A percentile compares a stretch with the other conserved stretches of the same genome.
Evolutionary conservation across 306 rosid genomes (phyloP).

Genomic region (Vigna angularis): DNA sequence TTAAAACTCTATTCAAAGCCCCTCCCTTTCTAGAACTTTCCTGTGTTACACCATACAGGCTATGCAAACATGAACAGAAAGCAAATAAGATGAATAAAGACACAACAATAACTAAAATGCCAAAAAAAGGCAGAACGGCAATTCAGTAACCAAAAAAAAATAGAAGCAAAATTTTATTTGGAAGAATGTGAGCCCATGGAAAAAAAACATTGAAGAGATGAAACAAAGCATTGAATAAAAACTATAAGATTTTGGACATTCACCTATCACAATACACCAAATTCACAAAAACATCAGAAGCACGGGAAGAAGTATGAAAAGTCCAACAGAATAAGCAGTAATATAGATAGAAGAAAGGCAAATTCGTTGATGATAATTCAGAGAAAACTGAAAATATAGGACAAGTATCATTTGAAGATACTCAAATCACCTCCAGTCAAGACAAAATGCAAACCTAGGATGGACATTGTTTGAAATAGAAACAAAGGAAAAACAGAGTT

Average conservation of each 20-base stretch:
- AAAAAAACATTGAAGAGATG: not conserved
- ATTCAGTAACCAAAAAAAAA: not conserved
- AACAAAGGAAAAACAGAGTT: not conserved
- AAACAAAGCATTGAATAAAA: too few relatives aligned
- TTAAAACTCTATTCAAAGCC: too few relatives aligned
- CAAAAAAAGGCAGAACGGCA: not conserved
- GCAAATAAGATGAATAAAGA: too few relatives aligned
- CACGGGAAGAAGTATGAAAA: not conserved
- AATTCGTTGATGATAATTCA: not conserved
- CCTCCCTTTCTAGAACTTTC: too few relatives aligned
- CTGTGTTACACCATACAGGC: not conserved
- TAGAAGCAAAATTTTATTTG: not conserved
- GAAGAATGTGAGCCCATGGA: not conserved
- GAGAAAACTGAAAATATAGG: not conserved
- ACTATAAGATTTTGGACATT: not conserved
- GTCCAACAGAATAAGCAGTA: not conserved
- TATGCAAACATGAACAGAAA: not conserved
- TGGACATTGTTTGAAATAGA: not conserved
- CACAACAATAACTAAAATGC: too few relatives aligned
- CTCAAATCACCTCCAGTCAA: not conserved
- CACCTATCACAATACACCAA: not conserved
- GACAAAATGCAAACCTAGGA: not conserved
- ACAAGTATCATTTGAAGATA: not conserved
- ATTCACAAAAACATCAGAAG: not conserved
- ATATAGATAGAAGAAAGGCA: not conserved